A percentile compares a stretch with the other conserved stretches of the same genome.
Conservation (phyloP, 2,329 filamentous ascomycete genomes). For the Metarhizium anisopliae region DNA sequence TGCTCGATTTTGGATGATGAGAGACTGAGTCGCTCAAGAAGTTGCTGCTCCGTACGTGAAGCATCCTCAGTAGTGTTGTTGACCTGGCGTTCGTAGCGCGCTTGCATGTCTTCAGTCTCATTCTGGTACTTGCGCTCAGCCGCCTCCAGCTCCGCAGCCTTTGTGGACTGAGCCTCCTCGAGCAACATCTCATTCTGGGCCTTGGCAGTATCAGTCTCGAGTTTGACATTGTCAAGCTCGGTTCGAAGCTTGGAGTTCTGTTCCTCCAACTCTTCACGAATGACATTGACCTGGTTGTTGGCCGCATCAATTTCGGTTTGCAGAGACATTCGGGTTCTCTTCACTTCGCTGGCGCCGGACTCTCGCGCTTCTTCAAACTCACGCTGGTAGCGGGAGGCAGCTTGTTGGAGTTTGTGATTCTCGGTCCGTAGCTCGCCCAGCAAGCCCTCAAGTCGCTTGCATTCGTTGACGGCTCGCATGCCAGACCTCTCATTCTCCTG, state of each 20-base stretch:
- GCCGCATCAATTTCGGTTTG: constrained; percentile 76
- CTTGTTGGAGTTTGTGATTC: constrained; percentile 63
- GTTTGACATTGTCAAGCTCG: constrained; percentile 67
- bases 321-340: constrained; percentile 69
- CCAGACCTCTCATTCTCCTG: constrained; percentile 56
- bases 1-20: constrained; percentile 79
- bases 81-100: constrained; percentile 66
- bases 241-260: constrained; percentile 63
- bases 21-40: constrained; percentile 71
- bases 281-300: constrained; percentile 76
- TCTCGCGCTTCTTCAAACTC: constrained; percentile 81
- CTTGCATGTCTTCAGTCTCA: constrained; percentile 64
- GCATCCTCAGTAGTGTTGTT: constrained; percentile 72
- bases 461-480: constrained; percentile 54
- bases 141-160: constrained; percentile 45
- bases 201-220: constrained; percentile 74
- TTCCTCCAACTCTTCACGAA: constrained; percentile 73
- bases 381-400: constrained; percentile 60
- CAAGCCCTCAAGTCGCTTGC: constrained; percentile 48
- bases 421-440: constrained; percentile 53
- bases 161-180: constrained; percentile 67
- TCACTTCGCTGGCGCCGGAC: constrained; percentile 68
- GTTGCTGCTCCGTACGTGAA: constrained; percentile 67
- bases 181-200: constrained; percentile 76
- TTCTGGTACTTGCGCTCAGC: constrained; percentile 53